A percentile compares a stretch with the other conserved stretches of the same genome.
Conservation (phyloP, 2,329 filamentous ascomycete genomes). For the Ceratocystis albifundus region DNA sequence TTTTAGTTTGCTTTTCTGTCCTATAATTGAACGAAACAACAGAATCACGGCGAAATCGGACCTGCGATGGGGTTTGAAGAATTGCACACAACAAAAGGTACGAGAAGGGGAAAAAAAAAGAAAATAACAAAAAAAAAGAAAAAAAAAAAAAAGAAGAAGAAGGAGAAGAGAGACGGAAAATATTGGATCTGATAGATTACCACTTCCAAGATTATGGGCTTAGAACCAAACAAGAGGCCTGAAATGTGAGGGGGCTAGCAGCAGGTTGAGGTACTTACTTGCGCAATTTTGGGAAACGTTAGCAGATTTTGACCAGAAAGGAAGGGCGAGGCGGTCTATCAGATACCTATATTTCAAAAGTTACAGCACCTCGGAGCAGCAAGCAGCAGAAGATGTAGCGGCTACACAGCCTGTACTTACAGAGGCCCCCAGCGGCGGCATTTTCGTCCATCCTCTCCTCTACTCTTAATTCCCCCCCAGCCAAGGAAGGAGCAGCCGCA, state of each 20-base stretch:
- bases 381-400: too few species aligned
- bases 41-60: constrained; percentile 21
- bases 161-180: constrained; percentile 9
- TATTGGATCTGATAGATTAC: constrained; percentile 11
- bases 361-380: neutral
- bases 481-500: constrained; percentile 18
- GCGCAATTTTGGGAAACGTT: neutral
- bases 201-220: constrained; percentile 11
- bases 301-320: constrained; percentile 17
- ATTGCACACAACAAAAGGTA: constrained; percentile 12
- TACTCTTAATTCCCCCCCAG: neutral
- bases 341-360: too few species aligned
- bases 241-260: constrained; percentile 18
- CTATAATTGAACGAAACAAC: neutral
- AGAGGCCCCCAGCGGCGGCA: neutral
- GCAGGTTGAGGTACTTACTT: constrained; percentile 11
- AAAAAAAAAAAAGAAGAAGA: neutral
- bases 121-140: constrained; percentile 13
- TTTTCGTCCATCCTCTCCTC: neutral
- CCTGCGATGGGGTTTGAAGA: constrained; percentile 16
- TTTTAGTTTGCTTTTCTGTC: constrained; percentile 7
- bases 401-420: neutral
- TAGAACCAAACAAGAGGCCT: neutral
- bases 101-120: constrained; percentile 8
- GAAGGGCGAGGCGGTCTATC: constrained; percentile 18